A percentile compares a stretch with the other conserved stretches of the same genome.
These are phyloP conservation scores for Trametes sanguinea DNA, from an alignment of 768 basidiomycete genomes.

Conservation along the genomic window DNA sequence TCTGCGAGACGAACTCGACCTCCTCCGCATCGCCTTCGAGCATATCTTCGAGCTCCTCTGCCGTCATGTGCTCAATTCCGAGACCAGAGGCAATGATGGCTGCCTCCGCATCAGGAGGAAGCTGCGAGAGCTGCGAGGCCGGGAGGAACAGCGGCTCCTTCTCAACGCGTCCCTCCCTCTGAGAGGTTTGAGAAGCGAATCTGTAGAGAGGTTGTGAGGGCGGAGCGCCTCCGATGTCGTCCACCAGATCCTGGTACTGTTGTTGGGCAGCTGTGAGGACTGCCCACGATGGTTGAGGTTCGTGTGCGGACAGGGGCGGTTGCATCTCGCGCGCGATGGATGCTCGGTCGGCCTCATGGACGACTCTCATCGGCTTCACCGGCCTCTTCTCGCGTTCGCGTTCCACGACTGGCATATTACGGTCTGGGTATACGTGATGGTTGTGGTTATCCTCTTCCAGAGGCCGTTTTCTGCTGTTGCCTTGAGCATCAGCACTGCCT, in stretches of 20 bases:
- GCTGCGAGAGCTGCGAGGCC: constrained; percentile 39
- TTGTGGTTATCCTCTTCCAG: constrained; percentile 31
- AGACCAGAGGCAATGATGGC: constrained; percentile 62
- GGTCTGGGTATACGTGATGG: not conserved
- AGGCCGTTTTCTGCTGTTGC: constrained; percentile 44
- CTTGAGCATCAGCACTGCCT: constrained; percentile 21
- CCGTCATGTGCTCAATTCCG: constrained; percentile 66
- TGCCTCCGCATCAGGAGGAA: constrained; percentile 56
- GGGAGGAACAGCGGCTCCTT: constrained; percentile 38
- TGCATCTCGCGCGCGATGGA: constrained; percentile 29
- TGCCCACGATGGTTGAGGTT: constrained; percentile 19
- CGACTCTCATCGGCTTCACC: constrained; percentile 55
- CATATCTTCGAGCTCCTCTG: constrained; percentile 60
- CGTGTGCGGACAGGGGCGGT: constrained; percentile 17
- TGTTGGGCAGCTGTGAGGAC: constrained; percentile 17
- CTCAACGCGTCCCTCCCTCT: not conserved
- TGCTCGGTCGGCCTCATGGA: constrained; percentile 37
- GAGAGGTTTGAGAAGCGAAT: constrained; percentile 27
- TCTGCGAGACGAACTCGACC: constrained; percentile 32
- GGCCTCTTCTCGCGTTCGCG: not conserved
- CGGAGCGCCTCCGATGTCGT: not conserved
- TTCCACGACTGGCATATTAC: not conserved
- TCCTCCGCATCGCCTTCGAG: constrained; percentile 63
- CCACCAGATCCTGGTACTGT: not conserved
- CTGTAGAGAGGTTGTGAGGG: constrained; percentile 14